phyloP scores from a whole-genome alignment of 148 eudicot species.

The Rhododendron molle region DNA sequence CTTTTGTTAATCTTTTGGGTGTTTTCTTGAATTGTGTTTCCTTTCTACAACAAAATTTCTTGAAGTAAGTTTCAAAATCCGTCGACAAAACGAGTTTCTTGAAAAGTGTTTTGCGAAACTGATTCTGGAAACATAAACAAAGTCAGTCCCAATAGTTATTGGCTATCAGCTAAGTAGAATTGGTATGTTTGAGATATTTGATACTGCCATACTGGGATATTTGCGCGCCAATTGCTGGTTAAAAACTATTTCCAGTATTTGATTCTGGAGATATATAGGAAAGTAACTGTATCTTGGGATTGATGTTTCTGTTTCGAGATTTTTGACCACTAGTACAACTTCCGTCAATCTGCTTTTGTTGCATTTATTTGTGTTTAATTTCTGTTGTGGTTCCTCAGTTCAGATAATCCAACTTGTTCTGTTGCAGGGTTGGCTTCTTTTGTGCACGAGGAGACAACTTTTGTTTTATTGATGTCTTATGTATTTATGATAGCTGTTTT shows the following conservation, averaged over 20 bases:
- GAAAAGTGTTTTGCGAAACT: neutral
- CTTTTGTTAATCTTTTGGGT: neutral
- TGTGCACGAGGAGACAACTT: neutral
- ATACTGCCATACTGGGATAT: neutral
- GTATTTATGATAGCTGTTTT: conserved; percentile 4
- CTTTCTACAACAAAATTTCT: neutral
- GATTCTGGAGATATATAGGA: neutral
- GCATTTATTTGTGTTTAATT: neutral
- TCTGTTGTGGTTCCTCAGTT: neutral
- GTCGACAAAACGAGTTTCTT: neutral
- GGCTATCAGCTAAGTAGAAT: neutral
- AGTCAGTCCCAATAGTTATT: neutral
- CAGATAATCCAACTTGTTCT: neutral
- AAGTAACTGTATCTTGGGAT: neutral
- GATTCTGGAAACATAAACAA: neutral
- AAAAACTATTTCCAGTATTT: neutral
- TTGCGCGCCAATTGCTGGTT: neutral
- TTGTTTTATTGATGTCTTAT: neutral
- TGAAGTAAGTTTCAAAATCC: neutral
- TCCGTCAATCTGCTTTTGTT: neutral
- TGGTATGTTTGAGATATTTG: neutral
- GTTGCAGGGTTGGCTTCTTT: conserved; percentile 6
- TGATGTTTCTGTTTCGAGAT: neutral
- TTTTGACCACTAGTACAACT: neutral
- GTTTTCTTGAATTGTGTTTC: neutral